Evolutionary conservation across 140 eudicot species (phyloP).

Genomic region (Stevia rebaudiana): DNA sequence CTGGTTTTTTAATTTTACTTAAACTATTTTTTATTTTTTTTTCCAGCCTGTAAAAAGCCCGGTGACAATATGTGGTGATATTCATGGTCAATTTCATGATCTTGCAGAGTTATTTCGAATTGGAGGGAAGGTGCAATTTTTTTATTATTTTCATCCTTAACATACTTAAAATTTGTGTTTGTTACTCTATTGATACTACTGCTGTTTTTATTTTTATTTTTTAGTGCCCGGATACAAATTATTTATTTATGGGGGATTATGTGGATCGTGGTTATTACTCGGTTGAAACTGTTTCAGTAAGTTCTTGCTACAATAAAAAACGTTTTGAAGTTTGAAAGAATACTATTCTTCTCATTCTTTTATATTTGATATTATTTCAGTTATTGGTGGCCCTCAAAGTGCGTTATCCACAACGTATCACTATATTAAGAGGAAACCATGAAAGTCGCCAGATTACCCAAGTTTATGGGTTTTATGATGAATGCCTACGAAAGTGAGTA

Average conservation of each 20-base stretch:
- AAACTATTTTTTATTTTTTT: neutral
- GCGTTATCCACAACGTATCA: slow-evolving; percentile 2
- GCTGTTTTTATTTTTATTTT: neutral
- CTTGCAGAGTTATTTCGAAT: slow-evolving; percentile 70
- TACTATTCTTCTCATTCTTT: neutral
- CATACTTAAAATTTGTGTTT: neutral
- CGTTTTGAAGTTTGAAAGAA: neutral
- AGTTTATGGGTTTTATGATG: slow-evolving; percentile 10
- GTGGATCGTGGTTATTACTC: slow-evolving; percentile 12
- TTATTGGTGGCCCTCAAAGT: slow-evolving; percentile 9
- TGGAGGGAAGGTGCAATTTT: slow-evolving; percentile 58
- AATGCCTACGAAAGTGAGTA: slow-evolving; percentile 15
- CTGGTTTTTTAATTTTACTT: neutral
- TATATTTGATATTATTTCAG: neutral
- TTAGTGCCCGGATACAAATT: slow-evolving; percentile 4
- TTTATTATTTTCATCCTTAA: neutral
- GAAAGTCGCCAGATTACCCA: slow-evolving; percentile 5
- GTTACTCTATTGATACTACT: neutral
- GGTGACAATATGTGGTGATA: slow-evolving; percentile 75
- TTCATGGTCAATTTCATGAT: slow-evolving; percentile 81
- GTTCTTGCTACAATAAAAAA: neutral
- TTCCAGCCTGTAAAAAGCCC: slow-evolving; percentile 46
- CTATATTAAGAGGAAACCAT: slow-evolving; percentile 10
- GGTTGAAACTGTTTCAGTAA: slow-evolving; percentile 5
- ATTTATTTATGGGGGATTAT: slow-evolving; percentile 10